phyloP scores from a whole-genome alignment of 345 rosid species.

The Salix dunnii region DNA sequence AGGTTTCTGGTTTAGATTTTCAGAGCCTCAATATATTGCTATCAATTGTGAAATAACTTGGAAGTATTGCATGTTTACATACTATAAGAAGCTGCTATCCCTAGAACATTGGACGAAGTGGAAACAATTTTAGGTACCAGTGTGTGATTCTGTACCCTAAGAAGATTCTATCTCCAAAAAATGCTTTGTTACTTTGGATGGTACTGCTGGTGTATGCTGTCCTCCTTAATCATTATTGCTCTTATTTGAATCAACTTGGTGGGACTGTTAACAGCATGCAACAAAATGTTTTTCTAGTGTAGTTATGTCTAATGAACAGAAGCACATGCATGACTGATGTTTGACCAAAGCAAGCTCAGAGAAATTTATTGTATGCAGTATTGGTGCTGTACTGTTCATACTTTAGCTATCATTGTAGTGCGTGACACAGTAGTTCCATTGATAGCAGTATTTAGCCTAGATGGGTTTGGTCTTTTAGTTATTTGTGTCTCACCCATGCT shows the following conservation, averaged over 20 bases:
- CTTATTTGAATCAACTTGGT: background rate
- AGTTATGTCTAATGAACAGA: background rate
- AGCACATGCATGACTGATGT: background rate
- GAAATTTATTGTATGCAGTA: background rate
- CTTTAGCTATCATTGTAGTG: background rate
- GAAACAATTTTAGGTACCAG: background rate
- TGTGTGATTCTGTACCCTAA: background rate
- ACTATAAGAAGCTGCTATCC: background rate
- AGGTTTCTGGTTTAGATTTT: constrained; percentile 26
- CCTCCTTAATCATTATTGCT: background rate
- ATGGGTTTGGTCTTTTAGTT: background rate
- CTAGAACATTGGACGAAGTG: background rate
- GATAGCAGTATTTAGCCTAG: background rate
- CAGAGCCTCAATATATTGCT: background rate
- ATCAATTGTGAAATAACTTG: background rate
- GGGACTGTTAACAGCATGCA: background rate
- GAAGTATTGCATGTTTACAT: background rate
- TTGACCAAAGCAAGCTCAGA: background rate
- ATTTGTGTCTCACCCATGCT: background rate
- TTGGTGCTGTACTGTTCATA: background rate
- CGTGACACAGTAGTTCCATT: background rate
- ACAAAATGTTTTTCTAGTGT: background rate
- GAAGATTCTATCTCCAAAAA: background rate
- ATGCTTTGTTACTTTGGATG: background rate
- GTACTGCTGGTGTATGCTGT: background rate